These are phyloP conservation scores for Hypoxylon subgilvum DNA, from an alignment of 495 filamentous ascomycete genomes.

Conservation along the genomic window DNA sequence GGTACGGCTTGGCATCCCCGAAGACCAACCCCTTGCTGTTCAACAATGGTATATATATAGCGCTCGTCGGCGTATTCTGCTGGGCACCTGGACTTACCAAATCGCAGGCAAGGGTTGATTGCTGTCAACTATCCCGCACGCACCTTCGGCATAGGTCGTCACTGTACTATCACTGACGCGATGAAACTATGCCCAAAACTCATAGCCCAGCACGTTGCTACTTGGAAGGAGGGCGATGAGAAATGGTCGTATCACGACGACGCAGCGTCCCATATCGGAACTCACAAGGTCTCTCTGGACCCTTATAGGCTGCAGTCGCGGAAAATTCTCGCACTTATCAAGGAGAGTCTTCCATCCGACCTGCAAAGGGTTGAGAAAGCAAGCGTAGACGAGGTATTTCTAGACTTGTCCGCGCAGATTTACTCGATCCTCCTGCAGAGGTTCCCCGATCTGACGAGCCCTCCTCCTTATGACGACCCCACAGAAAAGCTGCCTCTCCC, in stretches of 20 bases:
- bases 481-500: constrained; percentile 74
- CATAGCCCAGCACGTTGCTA: constrained; percentile 90
- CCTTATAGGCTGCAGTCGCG: constrained; percentile 87
- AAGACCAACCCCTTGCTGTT: constrained; percentile 85
- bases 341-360: constrained; percentile 67
- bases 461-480: constrained; percentile 72
- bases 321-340: constrained; percentile 81
- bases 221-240: constrained; percentile 88
- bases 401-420: constrained; percentile 85
- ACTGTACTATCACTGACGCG: constrained; percentile 79
- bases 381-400: constrained; percentile 86
- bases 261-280: constrained; percentile 73
- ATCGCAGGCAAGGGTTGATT: constrained; percentile 73
- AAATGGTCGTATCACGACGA: constrained; percentile 92
- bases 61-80: neutral
- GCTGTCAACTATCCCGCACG: constrained; percentile 95
- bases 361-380: constrained; percentile 87
- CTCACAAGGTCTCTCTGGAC: constrained; percentile 91
- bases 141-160: constrained; percentile 74
- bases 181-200: constrained; percentile 85
- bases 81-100: constrained; percentile 18
- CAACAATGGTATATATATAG: constrained; percentile 69
- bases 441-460: constrained; percentile 73
- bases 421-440: constrained; percentile 75
- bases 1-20: constrained; percentile 75